These are phyloP conservation scores for Rhodotorula sp. DNA, from an alignment of 1,284 basidiomycete species.

Conservation along the genomic window DNA sequence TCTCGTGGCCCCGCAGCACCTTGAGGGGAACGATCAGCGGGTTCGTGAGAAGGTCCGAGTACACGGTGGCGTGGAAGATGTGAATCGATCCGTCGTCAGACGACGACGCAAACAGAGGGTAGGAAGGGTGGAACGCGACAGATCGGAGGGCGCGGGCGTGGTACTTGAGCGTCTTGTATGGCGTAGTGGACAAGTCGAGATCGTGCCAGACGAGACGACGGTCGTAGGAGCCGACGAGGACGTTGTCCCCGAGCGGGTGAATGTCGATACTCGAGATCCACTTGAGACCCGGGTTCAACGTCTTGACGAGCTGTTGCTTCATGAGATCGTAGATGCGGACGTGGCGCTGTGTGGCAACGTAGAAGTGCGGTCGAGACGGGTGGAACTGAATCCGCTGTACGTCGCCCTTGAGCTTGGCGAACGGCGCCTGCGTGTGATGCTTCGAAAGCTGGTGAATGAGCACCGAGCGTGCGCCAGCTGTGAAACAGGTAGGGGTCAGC, in stretches of 20 bases:
- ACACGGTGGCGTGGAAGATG: slow-evolving; percentile 93
- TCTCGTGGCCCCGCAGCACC: slow-evolving; percentile 78
- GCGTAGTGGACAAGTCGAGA: slow-evolving; percentile 88
- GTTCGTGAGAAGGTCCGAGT: slow-evolving; percentile 90
- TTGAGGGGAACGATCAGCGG: slow-evolving; percentile 96
- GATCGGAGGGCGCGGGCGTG: slow-evolving; percentile 89
- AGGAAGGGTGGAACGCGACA: slow-evolving; percentile 86
- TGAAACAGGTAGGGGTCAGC: slow-evolving; percentile 47
- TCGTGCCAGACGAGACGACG: slow-evolving; percentile 99
- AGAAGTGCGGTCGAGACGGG: slow-evolving; percentile 89
- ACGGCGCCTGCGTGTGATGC: slow-evolving; percentile 94
- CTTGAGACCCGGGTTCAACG: slow-evolving; percentile 83
- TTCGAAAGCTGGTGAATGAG: slow-evolving; percentile 94
- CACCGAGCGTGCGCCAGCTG: slow-evolving; percentile 66
- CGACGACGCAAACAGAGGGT: slow-evolving; percentile 91
- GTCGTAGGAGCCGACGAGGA: slow-evolving; percentile 96
- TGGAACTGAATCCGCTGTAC: slow-evolving; percentile 94
- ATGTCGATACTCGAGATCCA: slow-evolving; percentile 98
- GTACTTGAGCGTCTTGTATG: slow-evolving; percentile 95
- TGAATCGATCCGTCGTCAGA: slow-evolving; percentile 97
- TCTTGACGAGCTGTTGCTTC: slow-evolving; percentile 89
- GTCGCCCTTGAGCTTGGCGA: slow-evolving; percentile 85
- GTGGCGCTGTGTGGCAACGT: slow-evolving; percentile 98
- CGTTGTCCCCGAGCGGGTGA: slow-evolving; percentile 90
- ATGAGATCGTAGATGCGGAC: slow-evolving; percentile 93